phyloP scores from a whole-genome alignment of 73 alveolate species.

The Uronychia binucleata region DNA sequence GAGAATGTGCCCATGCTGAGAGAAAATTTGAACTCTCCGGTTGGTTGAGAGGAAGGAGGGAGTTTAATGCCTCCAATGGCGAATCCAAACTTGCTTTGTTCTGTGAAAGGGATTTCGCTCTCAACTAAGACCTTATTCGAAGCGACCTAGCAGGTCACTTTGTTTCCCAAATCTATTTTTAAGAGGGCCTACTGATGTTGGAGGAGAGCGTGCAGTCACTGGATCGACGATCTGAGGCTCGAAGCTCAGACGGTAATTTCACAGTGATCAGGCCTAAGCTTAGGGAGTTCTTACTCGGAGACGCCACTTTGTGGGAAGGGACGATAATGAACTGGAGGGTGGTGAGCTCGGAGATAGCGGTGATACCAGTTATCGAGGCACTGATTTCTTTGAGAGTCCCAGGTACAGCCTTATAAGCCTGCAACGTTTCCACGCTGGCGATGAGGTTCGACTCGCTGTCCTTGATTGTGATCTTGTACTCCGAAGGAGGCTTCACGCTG shows the following conservation, averaged over 20 bases:
- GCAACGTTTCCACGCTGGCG: neutral
- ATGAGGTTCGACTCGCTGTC: neutral
- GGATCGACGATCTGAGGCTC: neutral
- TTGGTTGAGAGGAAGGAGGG: neutral
- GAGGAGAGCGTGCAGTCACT: neutral
- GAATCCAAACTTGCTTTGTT: neutral
- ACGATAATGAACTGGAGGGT: neutral
- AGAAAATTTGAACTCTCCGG: neutral
- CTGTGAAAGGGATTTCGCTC: neutral
- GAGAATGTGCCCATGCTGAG: neutral
- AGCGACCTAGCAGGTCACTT: neutral
- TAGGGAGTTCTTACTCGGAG: neutral
- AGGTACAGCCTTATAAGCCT: neutral
- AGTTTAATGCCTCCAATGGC: neutral
- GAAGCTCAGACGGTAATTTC: neutral
- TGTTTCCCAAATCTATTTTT: neutral
- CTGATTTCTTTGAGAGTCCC: neutral
- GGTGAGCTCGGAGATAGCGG: neutral
- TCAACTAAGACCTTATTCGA: neutral
- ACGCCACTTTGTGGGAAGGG: neutral
- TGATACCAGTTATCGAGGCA: neutral
- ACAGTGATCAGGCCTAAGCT: neutral
- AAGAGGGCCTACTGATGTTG: neutral
- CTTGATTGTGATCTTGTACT: neutral
- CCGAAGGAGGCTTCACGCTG: neutral